A percentile compares a stretch with the other conserved stretches of the same genome.
phyloP scores from a whole-genome alignment of 83 land plant species.

The Thuja plicata region DNA sequence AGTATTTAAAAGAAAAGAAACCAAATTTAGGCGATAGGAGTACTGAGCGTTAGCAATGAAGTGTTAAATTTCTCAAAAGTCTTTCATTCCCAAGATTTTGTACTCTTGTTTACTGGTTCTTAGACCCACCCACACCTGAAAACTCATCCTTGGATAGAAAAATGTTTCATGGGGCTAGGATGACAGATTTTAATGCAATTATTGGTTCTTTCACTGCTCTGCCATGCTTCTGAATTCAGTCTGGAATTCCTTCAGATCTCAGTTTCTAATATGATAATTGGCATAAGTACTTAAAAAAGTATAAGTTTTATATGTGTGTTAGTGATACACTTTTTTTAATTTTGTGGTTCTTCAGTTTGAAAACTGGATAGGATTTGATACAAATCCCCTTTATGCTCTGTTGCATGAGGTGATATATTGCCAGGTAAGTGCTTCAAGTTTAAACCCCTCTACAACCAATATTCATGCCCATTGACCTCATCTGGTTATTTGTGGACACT shows the following conservation, averaged over 20 bases:
- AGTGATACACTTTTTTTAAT: constrained; percentile 5
- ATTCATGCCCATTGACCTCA: not conserved
- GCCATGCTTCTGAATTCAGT: not conserved
- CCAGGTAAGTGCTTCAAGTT: constrained; percentile 50
- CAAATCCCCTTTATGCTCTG: constrained; percentile 91
- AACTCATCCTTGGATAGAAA: not conserved
- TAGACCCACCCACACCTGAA: not conserved
- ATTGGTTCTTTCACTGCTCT: not conserved
- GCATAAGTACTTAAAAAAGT: not conserved
- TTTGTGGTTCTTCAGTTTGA: constrained; percentile 70
- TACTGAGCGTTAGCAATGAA: not conserved
- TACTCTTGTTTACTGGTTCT: not conserved
- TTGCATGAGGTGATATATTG: constrained; percentile 94
- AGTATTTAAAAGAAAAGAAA: not conserved
- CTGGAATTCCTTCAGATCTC: not conserved
- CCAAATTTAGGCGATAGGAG: not conserved
- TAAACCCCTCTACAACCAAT: not conserved
- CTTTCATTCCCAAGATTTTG: not conserved
- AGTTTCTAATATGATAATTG: not conserved
- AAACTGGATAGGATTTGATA: constrained; percentile 69
- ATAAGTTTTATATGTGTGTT: not conserved
- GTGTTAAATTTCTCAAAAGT: not conserved
- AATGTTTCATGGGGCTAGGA: not conserved
- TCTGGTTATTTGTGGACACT: not conserved
- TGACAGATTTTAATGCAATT: not conserved